Base-by-base conservation (phyloP, 2,329 filamentous ascomycete genomes). In the Sarocladium kiliense region DNA sequence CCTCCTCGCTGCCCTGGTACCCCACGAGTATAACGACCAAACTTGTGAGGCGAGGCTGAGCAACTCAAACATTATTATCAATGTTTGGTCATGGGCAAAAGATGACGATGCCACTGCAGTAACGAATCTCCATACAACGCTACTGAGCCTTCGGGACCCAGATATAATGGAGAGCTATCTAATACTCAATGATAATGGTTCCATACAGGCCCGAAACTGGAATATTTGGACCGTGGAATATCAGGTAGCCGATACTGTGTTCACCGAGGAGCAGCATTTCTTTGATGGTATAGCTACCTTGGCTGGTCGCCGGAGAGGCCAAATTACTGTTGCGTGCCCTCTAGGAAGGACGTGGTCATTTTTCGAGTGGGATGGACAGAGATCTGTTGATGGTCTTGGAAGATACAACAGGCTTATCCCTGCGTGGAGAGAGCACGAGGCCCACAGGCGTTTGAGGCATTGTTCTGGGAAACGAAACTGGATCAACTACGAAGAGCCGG, bases 31-130 rank as follows among this genome's bases (percentile, higher is more conserved):
- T 19, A 47, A 56, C 37, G 27, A 34, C 36, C 23, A 18, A 41
- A 56, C 36, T 11, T 56, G 36, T 47, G 47, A 56, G 55, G 55
- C 55, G 18, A 32, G 19, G 49, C 39, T 56, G 14, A 56, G 44
- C 36, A 41, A 56, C 55, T 56, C 55, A 36, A 39, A 39, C 16
- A 39, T 39, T 19, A 19, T 39, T 16, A 16, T 39, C 7, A 39
- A 39, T 39, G 16, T 39, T 16, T 39, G 16, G 36, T 39, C 36
- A 39, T 39, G 16, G 36, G 36, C 16, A 19, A 39, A 39, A n/a
- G 7, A 39, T 9, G 36, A 39, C 16, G 16, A 39, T 39, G 36
- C 36, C n/a, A 39, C 16, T 9, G 36, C 36, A 5, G 36, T 39
- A 6, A 5, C 36, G n/a, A 39, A 39, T 16, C 7, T 39, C 11